Conservation (phyloP, 768 basidiomycete genomes). For the Dioszegia hungarica region DNA sequence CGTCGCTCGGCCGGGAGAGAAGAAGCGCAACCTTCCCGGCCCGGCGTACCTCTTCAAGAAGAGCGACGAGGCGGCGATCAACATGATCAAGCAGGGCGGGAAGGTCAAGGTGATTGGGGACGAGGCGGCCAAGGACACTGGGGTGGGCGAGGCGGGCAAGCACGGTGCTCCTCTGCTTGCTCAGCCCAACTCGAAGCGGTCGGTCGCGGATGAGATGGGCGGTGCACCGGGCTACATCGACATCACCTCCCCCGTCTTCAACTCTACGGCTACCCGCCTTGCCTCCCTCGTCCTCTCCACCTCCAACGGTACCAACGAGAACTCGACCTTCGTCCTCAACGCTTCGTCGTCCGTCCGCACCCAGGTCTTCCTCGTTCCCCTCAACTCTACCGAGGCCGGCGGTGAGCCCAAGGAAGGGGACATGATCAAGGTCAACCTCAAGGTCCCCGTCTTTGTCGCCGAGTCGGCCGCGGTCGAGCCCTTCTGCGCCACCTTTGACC, state of each 20-base stretch:
- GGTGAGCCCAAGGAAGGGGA: conserved; percentile 12
- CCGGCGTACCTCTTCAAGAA: neutral
- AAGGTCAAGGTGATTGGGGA: conserved; percentile 6
- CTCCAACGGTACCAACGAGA: conserved; percentile 34
- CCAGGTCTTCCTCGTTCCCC: conserved; percentile 52
- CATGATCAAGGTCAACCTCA: conserved; percentile 52
- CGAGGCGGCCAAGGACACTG: neutral
- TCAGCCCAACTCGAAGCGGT: conserved; percentile 2
- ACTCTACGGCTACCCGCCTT: conserved; percentile 49
- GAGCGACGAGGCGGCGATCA: neutral
- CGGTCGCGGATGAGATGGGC: conserved; percentile 17
- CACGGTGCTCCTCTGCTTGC: conserved; percentile 5
- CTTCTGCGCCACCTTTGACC: conserved; percentile 63
- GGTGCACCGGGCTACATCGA: conserved; percentile 44
- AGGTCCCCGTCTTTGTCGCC: conserved; percentile 53
- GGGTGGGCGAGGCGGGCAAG: neutral
- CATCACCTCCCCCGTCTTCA: conserved; percentile 44
- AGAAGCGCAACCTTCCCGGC: conserved; percentile 4
- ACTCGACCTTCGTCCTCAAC: conserved; percentile 52
- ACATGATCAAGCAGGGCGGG: conserved; percentile 1
- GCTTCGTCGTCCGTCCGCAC: conserved; percentile 56
- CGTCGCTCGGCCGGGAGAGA: conserved; percentile 15
- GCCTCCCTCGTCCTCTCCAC: conserved; percentile 52
- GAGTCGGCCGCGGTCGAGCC: conserved; percentile 47
- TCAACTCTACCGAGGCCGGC: conserved; percentile 19